Conservation (phyloP, 768 basidiomycete genomes). For the Russula virescens region DNA sequence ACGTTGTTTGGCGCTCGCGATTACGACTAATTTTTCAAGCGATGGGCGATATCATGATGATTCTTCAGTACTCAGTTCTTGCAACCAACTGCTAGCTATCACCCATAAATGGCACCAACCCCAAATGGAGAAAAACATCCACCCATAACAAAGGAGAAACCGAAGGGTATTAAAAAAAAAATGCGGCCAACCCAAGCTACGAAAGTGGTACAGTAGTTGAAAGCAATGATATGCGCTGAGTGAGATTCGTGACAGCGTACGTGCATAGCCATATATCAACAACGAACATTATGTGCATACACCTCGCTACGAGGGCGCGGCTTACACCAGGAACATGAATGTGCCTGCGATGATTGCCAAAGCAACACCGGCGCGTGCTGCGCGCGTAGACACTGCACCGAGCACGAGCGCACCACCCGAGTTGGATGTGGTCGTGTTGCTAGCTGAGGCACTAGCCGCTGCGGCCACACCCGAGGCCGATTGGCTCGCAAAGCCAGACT, state of each 20-base stretch:
- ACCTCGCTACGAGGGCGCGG: background rate
- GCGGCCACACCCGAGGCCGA: background rate
- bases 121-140: background rate
- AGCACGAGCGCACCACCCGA: background rate
- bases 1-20: background rate
- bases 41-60: no score
- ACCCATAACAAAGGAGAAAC: background rate
- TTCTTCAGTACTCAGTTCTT: no score
- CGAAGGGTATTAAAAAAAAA: background rate
- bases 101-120: background rate
- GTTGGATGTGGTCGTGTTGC: background rate
- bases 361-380: conserved; percentile 8
- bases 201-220: conserved; percentile 1
- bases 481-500: background rate
- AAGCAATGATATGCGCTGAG: background rate
- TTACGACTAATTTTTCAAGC: no score
- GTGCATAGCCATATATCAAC: background rate
- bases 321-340: conserved; percentile 19
- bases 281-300: background rate
- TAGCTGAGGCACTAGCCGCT: background rate
- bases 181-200: background rate
- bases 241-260: background rate
- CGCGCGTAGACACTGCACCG: conserved; percentile 6
- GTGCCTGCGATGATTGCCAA: conserved; percentile 15
- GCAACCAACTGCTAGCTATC: no score